Conservation (phyloP, 2,329 filamentous ascomycete species). For the Tolypocladium cylindrosporum region DNA sequence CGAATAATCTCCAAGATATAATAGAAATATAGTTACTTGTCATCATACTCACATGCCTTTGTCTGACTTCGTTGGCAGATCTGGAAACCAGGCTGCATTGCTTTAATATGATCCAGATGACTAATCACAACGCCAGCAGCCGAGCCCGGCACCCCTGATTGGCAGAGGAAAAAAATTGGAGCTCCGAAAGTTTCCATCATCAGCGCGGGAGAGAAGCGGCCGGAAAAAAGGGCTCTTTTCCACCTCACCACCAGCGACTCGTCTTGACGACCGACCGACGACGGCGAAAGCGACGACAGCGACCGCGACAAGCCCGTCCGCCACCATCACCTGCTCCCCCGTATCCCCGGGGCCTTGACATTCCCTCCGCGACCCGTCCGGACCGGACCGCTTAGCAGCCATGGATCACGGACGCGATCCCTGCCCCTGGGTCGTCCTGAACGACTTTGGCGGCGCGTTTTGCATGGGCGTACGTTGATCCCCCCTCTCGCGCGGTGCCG, state of each 20-base stretch:
- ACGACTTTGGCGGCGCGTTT: constrained; percentile 96
- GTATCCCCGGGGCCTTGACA: neutral
- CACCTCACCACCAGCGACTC: neutral
- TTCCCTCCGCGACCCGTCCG: neutral
- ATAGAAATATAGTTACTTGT: neutral
- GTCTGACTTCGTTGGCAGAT: no score
- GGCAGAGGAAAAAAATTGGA: neutral
- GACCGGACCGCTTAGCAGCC: neutral
- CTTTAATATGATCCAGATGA: neutral
- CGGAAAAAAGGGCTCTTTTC: neutral
- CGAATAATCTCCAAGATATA: neutral
- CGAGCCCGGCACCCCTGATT: neutral
- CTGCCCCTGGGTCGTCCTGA: constrained; percentile 92
- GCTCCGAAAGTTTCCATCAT: neutral
- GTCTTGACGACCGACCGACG: neutral
- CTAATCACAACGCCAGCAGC: neutral
- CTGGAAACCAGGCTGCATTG: no score
- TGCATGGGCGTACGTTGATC: constrained; percentile 72
- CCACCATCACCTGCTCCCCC: neutral
- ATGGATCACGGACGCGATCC: constrained; percentile 98
- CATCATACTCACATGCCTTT: no score
- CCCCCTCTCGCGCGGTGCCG: neutral
- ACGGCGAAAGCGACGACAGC: neutral
- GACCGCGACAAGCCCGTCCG: neutral
- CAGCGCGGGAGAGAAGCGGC: neutral